These are phyloP conservation scores for Colletotrichum shisoi DNA, from an alignment of 2,329 filamentous ascomycete genomes.

Conservation along the genomic window DNA sequence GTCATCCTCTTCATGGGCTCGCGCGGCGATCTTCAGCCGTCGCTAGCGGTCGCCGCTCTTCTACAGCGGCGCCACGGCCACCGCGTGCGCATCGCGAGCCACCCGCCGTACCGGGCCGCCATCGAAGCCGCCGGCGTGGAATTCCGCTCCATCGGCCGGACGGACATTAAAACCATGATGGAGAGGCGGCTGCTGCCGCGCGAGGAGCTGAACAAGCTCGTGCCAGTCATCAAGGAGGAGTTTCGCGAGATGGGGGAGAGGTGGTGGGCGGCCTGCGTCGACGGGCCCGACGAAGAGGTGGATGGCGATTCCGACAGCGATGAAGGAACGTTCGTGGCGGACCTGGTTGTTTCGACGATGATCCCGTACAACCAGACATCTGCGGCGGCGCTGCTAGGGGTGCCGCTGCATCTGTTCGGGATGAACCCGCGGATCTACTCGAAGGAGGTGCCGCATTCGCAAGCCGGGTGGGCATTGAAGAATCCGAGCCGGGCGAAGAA, in stretches of 20 bases:
- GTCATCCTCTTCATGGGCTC: conserved; percentile 57
- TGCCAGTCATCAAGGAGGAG: conserved; percentile 30
- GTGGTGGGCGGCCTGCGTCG: conserved; percentile 41
- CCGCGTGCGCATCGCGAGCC: conserved; percentile 55
- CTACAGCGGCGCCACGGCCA: conserved; percentile 52
- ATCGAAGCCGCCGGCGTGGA: conserved; percentile 50
- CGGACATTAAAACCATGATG: conserved; percentile 43
- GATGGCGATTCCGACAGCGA: neutral
- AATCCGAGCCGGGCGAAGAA: conserved; percentile 19
- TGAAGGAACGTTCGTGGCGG: conserved; percentile 41
- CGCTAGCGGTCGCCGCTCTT: conserved; percentile 55
- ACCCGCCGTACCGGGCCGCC: conserved; percentile 51
- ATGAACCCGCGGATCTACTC: conserved; percentile 53
- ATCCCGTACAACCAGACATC: conserved; percentile 43
- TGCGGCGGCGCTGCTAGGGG: conserved; percentile 63
- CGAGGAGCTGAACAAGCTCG: conserved; percentile 36
- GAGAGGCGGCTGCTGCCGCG: conserved; percentile 33
- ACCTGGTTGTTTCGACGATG: conserved; percentile 44
- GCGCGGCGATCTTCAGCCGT: conserved; percentile 59
- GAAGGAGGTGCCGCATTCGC: conserved; percentile 32
- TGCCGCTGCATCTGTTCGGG: conserved; percentile 73
- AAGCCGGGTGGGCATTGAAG: conserved; percentile 27
- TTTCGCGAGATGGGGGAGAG: conserved; percentile 40
- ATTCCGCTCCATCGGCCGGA: conserved; percentile 55
- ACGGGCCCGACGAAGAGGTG: neutral